phyloP scores from a whole-genome alignment of 1,284 basidiomycete species.

The Ustilago crameri region DNA sequence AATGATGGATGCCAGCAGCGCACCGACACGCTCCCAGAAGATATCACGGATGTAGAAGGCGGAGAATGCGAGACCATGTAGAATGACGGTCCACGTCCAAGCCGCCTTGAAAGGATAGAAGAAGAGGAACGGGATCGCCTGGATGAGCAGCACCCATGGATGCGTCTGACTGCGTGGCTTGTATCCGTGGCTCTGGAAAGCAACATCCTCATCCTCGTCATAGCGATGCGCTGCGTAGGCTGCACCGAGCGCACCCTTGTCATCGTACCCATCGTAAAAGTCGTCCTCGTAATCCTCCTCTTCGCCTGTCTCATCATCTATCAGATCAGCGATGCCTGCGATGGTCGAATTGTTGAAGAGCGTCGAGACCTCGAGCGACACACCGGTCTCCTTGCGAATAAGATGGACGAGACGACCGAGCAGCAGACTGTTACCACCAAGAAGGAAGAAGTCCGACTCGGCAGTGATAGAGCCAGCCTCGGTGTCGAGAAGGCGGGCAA shows the following conservation, averaged over 20 bases:
- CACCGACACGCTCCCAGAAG: slow-evolving; percentile 67
- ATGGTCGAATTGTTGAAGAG: slow-evolving; percentile 68
- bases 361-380: slow-evolving; percentile 65
- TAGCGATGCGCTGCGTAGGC: slow-evolving; percentile 64
- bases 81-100: slow-evolving; percentile 68
- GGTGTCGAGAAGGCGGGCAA: slow-evolving; percentile 66
- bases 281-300: slow-evolving; percentile 61
- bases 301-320: slow-evolving; percentile 62
- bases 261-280: slow-evolving; percentile 62
- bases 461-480: slow-evolving; percentile 67
- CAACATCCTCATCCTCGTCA: slow-evolving; percentile 61
- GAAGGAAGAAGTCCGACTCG: slow-evolving; percentile 68
- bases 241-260: slow-evolving; percentile 58
- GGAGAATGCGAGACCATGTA: slow-evolving; percentile 67
- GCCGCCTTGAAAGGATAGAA: slow-evolving; percentile 68
- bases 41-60: slow-evolving; percentile 67
- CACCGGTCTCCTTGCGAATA: slow-evolving; percentile 67
- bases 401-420: slow-evolving; percentile 66
- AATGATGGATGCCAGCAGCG: slow-evolving; percentile 63
- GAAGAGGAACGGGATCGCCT: slow-evolving; percentile 64
- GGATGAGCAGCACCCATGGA: slow-evolving; percentile 64
- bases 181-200: slow-evolving; percentile 65
- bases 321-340: slow-evolving; percentile 62
- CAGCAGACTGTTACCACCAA: slow-evolving; percentile 67
- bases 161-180: slow-evolving; percentile 65